A percentile compares a stretch with the other conserved stretches of the same genome.
phyloP scores from a whole-genome alignment of 2,329 filamentous ascomycete species.

The Verticillium longisporum region DNA sequence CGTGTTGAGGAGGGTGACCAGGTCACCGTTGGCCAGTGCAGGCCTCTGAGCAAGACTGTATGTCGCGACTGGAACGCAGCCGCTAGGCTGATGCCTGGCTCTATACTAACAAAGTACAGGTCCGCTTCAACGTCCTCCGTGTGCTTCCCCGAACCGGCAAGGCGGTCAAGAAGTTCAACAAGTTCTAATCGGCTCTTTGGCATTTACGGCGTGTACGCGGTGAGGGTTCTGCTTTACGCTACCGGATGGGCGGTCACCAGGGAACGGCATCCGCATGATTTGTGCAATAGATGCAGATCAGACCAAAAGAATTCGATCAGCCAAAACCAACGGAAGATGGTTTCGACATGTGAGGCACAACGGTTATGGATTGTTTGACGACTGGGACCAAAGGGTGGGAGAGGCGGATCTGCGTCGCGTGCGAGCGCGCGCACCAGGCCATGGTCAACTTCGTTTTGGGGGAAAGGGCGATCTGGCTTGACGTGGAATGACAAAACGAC shows the following conservation, averaged over 20 bases:
- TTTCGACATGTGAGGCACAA: constrained; percentile 27
- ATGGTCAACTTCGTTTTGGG: not conserved
- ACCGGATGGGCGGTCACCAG: constrained; percentile 15
- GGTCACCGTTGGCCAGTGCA: constrained; percentile 99
- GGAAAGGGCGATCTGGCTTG: not conserved
- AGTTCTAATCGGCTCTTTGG: constrained; percentile 74
- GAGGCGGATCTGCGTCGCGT: not conserved
- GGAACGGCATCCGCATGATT: constrained; percentile 23
- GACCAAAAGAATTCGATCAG: constrained; percentile 15
- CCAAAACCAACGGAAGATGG: constrained; percentile 6
- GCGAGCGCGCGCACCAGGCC: not conserved
- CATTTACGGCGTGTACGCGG: constrained; percentile 44
- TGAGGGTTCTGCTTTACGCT: constrained; percentile 34
- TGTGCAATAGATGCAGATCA: constrained; percentile 36
- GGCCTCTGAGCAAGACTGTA: constrained; percentile 99
- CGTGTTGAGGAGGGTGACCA: constrained; percentile 99
- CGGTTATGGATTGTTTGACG: constrained; percentile 15
- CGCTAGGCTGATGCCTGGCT: not conserved
- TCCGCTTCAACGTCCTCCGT: constrained; percentile 99
- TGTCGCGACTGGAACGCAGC: constrained; percentile 31
- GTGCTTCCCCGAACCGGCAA: constrained; percentile 97
- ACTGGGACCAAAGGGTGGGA: not conserved
- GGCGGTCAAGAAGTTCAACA: constrained; percentile 94
- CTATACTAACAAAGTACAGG: constrained; percentile 40
- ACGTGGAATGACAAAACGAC: not conserved